Evolutionary conservation across 148 eudicot genomes (phyloP), one percentile per base, ranked within the genome.

Genomic region (Mesembryanthemum crystallinum): DNA sequence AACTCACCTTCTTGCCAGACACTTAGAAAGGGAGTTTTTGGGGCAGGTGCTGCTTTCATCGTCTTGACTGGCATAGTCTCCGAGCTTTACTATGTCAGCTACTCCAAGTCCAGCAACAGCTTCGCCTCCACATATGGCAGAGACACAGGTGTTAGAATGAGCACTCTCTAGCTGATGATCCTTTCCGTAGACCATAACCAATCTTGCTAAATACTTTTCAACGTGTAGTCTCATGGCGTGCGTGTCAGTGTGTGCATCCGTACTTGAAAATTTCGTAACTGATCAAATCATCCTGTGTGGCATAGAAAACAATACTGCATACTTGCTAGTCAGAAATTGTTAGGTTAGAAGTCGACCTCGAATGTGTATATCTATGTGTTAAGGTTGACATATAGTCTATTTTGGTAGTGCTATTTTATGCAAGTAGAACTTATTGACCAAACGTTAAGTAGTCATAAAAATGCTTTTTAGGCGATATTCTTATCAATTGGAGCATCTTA

Each of bases 11-110:
- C 88, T 59, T 94, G 97, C 59, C 83, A 85, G 75, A 86, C 85
- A 5, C 78, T 94, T 67, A 85, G 98, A 82, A 94, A 89, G 81
- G 97, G 97, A 23, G 85, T 91, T 14, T 94, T 94, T 76, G 97
- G 87, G 29, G 93, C 98, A 0, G 98, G 87, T 35, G 97, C 97
- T 24, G 95, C 98, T 21, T 91, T 94, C 72, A 77, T 89, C 5
- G 91, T 91, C 47, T 79, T 94, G 60, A 91, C 90, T 9, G 95
- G 92, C 28, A 83, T 94, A 43, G 23, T 86, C 62, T 91, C 98
- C 5, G 93, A 94, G 82, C 82, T 94, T 25, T 94, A 85, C 75
- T 91, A 90, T 47, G 90, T 86, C 55, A 86, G 85, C 83, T 86
- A 85, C 75, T 83, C 93, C 43, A 91, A 86, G 77, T 84, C 94